Percentiles rank a stretch among this genome's conserved stretches.
Conservation (phyloP, 2,329 filamentous ascomycete species). For the Ophiobolus disseminans region DNA sequence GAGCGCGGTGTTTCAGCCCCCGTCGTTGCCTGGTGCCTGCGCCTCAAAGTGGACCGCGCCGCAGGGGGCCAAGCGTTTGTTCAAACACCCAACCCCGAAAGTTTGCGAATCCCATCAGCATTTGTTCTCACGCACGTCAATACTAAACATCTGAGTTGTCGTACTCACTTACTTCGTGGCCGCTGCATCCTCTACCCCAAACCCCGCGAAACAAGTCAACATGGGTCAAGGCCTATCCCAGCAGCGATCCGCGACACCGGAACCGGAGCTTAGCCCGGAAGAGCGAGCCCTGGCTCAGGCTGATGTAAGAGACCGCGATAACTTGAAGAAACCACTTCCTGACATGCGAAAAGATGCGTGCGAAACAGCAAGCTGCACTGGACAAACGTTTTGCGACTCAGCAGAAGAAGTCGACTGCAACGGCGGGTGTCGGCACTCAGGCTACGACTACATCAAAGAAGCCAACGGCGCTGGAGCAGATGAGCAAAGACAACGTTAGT, state of each 20-base stretch:
- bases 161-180: too few species aligned
- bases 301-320: slow-evolving; percentile 22
- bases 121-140: not conserved
- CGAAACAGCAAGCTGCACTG: slow-evolving; percentile 37
- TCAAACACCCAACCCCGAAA: not conserved
- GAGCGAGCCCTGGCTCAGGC: slow-evolving; percentile 30
- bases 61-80: slow-evolving; percentile 3
- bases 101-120: not conserved
- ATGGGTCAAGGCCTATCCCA: slow-evolving; percentile 40
- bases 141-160: not conserved
- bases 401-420: slow-evolving; percentile 19
- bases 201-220: not conserved
- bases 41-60: slow-evolving; percentile 2
- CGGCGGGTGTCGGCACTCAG: slow-evolving; percentile 10
- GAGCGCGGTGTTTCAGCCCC: not conserved
- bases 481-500: slow-evolving; percentile 40
- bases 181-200: too few species aligned
- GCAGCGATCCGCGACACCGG: slow-evolving; percentile 19
- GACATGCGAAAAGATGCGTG: slow-evolving; percentile 33
- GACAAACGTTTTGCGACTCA: slow-evolving; percentile 34
- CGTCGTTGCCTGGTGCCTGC: slow-evolving; percentile 8
- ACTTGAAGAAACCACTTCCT: not conserved
- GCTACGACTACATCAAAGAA: slow-evolving; percentile 23
- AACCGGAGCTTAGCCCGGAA: slow-evolving; percentile 31
- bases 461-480: slow-evolving; percentile 34